Conservation (phyloP, 1,284 basidiomycete species). For the Afroboletus lepidellus region DNA sequence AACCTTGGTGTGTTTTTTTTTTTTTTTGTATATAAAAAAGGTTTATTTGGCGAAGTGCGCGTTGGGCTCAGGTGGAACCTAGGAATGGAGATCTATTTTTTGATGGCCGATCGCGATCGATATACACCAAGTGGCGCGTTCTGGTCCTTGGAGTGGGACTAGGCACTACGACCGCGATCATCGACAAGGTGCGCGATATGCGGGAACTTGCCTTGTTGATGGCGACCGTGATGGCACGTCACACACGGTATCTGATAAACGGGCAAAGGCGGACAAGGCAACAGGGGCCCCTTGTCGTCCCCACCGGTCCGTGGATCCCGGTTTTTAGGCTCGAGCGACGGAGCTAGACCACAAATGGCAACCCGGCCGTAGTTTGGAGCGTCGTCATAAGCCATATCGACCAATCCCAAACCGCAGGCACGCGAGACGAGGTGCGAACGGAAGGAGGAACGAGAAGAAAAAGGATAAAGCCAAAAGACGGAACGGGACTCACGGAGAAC, state of each 20-base stretch:
- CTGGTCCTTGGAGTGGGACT: too few relatives aligned
- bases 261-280: too few relatives aligned
- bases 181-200: too few relatives aligned
- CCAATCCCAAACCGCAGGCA: neutral
- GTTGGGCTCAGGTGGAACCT: neutral
- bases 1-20: too few relatives aligned
- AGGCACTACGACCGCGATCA: too few relatives aligned
- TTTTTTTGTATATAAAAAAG: too few relatives aligned
- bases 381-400: neutral
- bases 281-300: neutral
- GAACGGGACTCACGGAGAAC: too few relatives aligned
- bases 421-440: neutral
- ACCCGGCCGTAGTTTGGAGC: neutral
- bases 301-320: neutral
- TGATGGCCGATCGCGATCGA: neutral
- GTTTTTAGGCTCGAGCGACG: neutral
- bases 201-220: too few relatives aligned
- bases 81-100: neutral
- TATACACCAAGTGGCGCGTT: neutral
- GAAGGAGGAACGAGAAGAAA: neutral
- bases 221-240: neutral
- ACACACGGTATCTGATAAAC: neutral
- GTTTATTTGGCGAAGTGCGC: constrained; percentile 1
- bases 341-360: neutral
- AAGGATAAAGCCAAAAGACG: neutral